Percentiles rank a stretch among this genome's conserved stretches.
Conservation (phyloP, 2,329 filamentous ascomycete genomes). For the Arthrobotrys sinensis region DNA sequence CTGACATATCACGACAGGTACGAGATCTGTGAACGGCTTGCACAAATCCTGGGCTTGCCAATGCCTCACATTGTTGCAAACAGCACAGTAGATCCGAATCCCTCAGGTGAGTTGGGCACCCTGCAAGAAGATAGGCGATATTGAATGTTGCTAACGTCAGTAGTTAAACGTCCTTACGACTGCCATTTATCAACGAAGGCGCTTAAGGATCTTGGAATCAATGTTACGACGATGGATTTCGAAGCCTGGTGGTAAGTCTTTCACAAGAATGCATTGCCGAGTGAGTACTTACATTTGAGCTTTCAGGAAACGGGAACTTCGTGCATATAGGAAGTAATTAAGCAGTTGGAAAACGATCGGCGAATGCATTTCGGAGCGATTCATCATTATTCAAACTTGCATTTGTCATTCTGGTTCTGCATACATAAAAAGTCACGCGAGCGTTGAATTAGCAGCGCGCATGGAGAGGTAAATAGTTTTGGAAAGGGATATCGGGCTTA, state of each 20-base stretch:
- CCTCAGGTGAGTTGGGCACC: constrained; percentile 67
- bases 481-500: constrained; percentile 19
- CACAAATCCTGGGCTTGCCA: constrained; percentile 82
- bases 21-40: constrained; percentile 84
- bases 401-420: constrained; percentile 59
- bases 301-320: constrained; percentile 56
- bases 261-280: constrained; percentile 65
- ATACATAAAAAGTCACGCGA: constrained; percentile 28
- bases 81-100: constrained; percentile 80
- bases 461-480: not conserved
- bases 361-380: not conserved
- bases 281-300: constrained; percentile 74
- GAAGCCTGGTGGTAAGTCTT: constrained; percentile 83
- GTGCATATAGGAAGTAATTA: constrained; percentile 55
- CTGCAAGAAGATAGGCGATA: not conserved
- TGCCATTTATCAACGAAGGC: constrained; percentile 85
- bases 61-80: constrained; percentile 79
- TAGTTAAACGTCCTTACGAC: constrained; percentile 85
- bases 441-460: constrained; percentile 24
- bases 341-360: not conserved
- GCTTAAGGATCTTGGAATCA: constrained; percentile 80
- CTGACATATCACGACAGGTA: constrained; percentile 50
- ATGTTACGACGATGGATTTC: constrained; percentile 82
- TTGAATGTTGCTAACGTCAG: constrained; percentile 38
- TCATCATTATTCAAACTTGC: constrained; percentile 35